phyloP scores from a whole-genome alignment of 148 eudicot genomes.

The Persicaria tinctoria region DNA sequence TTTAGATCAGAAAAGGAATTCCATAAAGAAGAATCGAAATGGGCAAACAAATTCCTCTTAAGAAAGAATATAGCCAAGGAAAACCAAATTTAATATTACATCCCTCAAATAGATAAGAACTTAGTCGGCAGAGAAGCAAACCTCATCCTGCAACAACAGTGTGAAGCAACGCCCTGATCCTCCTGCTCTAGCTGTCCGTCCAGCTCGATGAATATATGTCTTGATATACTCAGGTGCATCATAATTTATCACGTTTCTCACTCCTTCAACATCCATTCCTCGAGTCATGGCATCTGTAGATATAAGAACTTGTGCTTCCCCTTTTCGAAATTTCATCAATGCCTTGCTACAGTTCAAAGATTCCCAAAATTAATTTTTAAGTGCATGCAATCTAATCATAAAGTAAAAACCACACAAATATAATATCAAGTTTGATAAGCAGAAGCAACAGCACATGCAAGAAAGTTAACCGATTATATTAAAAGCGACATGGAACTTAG shows the following conservation, averaged over 20 bases:
- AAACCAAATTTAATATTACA: background rate
- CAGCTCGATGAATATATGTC: slow-evolving; percentile 92
- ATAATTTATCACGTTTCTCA: slow-evolving; percentile 77
- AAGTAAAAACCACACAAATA: background rate
- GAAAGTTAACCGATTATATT: background rate
- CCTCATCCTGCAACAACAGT: slow-evolving; percentile 66
- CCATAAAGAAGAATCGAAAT: background rate
- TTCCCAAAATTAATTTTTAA: background rate
- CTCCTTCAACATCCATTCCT: slow-evolving; percentile 99
- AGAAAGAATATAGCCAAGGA: background rate
- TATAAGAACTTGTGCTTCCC: slow-evolving; percentile 61
- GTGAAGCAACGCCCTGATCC: slow-evolving; percentile 82
- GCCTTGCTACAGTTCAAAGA: slow-evolving; percentile 44
- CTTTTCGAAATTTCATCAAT: slow-evolving; percentile 62
- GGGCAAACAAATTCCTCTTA: background rate
- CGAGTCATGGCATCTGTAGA: slow-evolving; percentile 94
- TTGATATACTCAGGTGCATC: slow-evolving; percentile 74
- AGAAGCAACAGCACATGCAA: background rate
- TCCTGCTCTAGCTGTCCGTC: slow-evolving; percentile 97
- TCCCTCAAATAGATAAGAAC: background rate
- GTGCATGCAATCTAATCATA: background rate
- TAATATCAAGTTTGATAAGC: background rate
- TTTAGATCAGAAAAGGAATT: background rate
- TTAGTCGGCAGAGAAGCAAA: slow-evolving; percentile 21
- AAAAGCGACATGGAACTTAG: background rate